Evolutionary conservation across 306 rosid species (phyloP).

Genomic region (Notholithocarpus densiflorus): DNA sequence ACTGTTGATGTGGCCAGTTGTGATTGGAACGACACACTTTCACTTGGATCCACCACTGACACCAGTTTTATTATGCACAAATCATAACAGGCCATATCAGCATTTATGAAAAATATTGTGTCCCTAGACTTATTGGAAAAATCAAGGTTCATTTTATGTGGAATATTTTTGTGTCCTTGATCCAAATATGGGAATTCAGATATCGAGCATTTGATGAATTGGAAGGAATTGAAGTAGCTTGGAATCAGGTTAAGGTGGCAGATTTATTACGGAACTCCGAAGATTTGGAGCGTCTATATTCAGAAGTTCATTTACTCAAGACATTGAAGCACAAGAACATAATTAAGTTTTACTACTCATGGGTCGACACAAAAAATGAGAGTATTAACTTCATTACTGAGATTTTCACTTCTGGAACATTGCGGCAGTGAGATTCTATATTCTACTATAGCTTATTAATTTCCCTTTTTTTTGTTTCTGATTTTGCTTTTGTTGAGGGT

Average conservation of each 20-base stretch:
- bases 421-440: conserved; percentile 75
- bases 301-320: conserved; percentile 91
- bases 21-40: too few species aligned
- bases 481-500: not conserved
- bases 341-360: conserved; percentile 81
- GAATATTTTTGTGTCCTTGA: conserved; percentile 46
- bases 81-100: too few species aligned
- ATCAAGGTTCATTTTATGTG: not conserved
- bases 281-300: conserved; percentile 87
- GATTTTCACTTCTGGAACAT: conserved; percentile 89
- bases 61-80: too few species aligned
- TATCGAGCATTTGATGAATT: conserved; percentile 92
- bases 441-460: not conserved
- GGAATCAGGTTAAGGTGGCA: conserved; percentile 94
- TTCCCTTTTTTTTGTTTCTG: conserved; percentile 8
- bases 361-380: conserved; percentile 79
- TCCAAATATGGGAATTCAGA: conserved; percentile 47
- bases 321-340: conserved; percentile 95
- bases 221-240: conserved; percentile 99
- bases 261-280: conserved; percentile 77
- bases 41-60: too few species aligned
- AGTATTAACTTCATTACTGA: conserved; percentile 90
- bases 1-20: too few species aligned
- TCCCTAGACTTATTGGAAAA: too few species aligned
- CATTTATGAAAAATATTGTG: too few species aligned